Evolutionary conservation across 495 filamentous ascomycete genomes (phyloP).

Genomic region (Hyaloscypha variabilis): DNA sequence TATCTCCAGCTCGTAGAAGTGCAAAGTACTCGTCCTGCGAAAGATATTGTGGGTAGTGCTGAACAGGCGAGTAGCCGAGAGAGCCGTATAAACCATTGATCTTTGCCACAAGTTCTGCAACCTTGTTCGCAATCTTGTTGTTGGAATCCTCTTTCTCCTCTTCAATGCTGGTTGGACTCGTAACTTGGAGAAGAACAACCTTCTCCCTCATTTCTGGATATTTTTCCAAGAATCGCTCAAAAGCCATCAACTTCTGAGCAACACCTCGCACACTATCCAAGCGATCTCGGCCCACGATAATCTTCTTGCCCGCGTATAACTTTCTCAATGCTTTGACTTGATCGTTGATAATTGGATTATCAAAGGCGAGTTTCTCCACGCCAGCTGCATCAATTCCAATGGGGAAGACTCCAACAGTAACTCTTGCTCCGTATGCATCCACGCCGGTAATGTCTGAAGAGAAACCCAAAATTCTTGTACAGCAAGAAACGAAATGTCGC

Average conservation of each 20-base stretch:
- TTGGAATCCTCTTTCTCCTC: slow-evolving; percentile 69
- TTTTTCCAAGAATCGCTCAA: slow-evolving; percentile 83
- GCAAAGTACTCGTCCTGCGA: slow-evolving; percentile 88
- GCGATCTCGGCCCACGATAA: slow-evolving; percentile 93
- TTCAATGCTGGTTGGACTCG: slow-evolving; percentile 79
- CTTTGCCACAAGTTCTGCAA: slow-evolving; percentile 83
- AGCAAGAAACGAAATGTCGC: slow-evolving; percentile 89
- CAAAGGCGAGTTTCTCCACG: slow-evolving; percentile 72
- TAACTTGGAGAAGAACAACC: slow-evolving; percentile 94
- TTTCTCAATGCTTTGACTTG: slow-evolving; percentile 67
- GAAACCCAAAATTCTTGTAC: slow-evolving; percentile 83
- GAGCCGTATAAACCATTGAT: slow-evolving; percentile 91
- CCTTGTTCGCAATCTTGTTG: slow-evolving; percentile 77
- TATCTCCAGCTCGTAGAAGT: slow-evolving; percentile 80
- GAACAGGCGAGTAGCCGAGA: slow-evolving; percentile 81
- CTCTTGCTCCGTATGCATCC: slow-evolving; percentile 84
- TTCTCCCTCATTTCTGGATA: slow-evolving; percentile 88
- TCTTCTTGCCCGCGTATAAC: slow-evolving; percentile 79
- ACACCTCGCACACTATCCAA: slow-evolving; percentile 89
- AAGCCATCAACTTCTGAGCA: slow-evolving; percentile 89
- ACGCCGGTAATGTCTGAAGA: slow-evolving; percentile 79
- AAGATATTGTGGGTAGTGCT: slow-evolving; percentile 91
- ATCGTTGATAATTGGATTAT: slow-evolving; percentile 63
- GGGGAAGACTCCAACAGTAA: slow-evolving; percentile 86
- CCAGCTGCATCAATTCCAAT: slow-evolving; percentile 84